These are phyloP conservation scores for Diddensiella caesifluorescens DNA, from an alignment of 805 yeast species.

Conservation along the genomic window DNA sequence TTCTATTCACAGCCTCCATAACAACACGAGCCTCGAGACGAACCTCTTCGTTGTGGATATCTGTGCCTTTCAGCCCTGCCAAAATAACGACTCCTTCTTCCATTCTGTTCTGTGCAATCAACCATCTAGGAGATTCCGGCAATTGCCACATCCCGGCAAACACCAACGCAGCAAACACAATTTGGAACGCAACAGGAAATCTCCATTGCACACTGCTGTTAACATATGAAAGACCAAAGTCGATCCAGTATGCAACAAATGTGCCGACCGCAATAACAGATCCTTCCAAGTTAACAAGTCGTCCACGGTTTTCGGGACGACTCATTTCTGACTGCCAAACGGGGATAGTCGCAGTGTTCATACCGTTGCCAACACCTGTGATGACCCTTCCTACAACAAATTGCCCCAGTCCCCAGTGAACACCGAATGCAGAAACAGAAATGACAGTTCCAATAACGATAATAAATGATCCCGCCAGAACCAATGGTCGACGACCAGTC, in stretches of 20 bases:
- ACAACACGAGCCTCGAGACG: slow-evolving; percentile 18
- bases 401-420: slow-evolving; percentile 48
- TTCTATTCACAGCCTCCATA: slow-evolving; percentile 18
- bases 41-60: slow-evolving; percentile 12
- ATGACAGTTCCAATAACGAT: slow-evolving; percentile 57
- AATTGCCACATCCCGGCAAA: slow-evolving; percentile 53
- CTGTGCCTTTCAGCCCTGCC: slow-evolving; percentile 37
- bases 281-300: slow-evolving; percentile 64
- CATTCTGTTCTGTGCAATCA: slow-evolving; percentile 60
- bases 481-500: slow-evolving; percentile 61
- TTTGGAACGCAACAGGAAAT: slow-evolving; percentile 72
- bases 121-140: slow-evolving; percentile 87
- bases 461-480: slow-evolving; percentile 50
- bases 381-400: slow-evolving; percentile 68
- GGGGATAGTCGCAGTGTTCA: slow-evolving; percentile 77
- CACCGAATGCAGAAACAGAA: slow-evolving; percentile 43
- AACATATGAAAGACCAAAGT: slow-evolving; percentile 61
- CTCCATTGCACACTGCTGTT: slow-evolving; percentile 53
- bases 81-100: slow-evolving; percentile 44
- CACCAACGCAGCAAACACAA: slow-evolving; percentile 46
- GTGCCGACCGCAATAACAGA: slow-evolving; percentile 68
- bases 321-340: slow-evolving; percentile 79
- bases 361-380: slow-evolving; percentile 72
- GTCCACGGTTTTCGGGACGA: slow-evolving; percentile 61
- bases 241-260: slow-evolving; percentile 56